These are phyloP conservation scores for Rhynchosporium graminicola DNA, from an alignment of 2,329 filamentous ascomycete species.

Conservation along the genomic window DNA sequence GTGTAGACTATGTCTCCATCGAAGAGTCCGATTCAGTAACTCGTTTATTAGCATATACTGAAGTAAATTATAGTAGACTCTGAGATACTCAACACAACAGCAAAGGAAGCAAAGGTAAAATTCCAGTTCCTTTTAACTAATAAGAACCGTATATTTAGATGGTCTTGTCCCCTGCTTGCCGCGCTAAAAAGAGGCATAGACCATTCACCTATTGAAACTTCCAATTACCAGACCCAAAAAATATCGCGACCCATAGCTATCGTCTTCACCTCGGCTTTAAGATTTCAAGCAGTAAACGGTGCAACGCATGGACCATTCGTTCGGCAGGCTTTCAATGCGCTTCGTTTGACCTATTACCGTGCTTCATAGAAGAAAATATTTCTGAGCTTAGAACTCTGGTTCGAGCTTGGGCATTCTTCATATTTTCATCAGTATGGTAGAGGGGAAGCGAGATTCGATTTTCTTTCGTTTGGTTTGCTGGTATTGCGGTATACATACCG, in stretches of 20 bases:
- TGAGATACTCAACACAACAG: no score
- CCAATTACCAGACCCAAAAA: constrained; percentile 3
- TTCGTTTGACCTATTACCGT: background rate
- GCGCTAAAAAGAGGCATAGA: no score
- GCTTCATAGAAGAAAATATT: background rate
- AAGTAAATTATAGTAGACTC: no score
- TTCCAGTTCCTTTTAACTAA: no score
- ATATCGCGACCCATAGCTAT: background rate
- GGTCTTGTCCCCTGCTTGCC: no score
- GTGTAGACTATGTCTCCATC: no score
- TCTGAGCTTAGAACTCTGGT: background rate
- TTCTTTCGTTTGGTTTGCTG: background rate
- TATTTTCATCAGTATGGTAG: background rate
- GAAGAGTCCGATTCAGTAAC: no score
- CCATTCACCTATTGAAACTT: constrained; percentile 9
- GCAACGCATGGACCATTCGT: background rate
- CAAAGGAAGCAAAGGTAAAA: no score
- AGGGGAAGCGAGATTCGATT: background rate
- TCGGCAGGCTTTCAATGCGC: constrained; percentile 1
- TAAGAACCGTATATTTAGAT: no score
- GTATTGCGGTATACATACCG: background rate
- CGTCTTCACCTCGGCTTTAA: background rate
- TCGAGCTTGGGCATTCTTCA: background rate
- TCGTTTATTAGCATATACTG: no score
- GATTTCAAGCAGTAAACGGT: background rate